Percentiles rank a stretch among this genome's conserved stretches.
Evolutionary conservation across 2,329 filamentous ascomycete species (phyloP).

Genomic region (Cryphonectria naterciae): DNA sequence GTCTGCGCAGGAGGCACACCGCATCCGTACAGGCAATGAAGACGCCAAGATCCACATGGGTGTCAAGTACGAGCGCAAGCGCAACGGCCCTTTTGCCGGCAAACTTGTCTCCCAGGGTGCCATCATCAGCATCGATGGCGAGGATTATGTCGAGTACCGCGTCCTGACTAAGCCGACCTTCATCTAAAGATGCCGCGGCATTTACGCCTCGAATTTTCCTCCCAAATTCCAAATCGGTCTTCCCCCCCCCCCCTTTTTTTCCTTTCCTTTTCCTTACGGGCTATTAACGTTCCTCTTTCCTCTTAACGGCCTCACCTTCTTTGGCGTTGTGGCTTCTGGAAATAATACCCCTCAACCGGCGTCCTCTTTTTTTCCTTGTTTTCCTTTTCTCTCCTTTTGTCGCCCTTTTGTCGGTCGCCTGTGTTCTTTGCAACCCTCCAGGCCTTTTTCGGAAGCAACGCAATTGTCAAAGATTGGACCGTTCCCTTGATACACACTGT

Average conservation of each 20-base stretch:
- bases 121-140: slow-evolving; percentile 67
- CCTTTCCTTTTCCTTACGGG: not conserved
- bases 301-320: slow-evolving; percentile 18
- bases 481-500: not conserved
- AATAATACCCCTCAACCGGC: slow-evolving; percentile 23
- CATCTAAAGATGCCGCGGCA: slow-evolving; percentile 43
- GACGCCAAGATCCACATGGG: slow-evolving; percentile 63
- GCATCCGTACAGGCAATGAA: slow-evolving; percentile 48
- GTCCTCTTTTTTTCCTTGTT: not conserved
- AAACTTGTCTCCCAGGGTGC: slow-evolving; percentile 66
- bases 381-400: not conserved
- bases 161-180: slow-evolving; percentile 67
- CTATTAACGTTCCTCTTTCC: not conserved
- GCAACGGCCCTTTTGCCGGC: slow-evolving; percentile 62
- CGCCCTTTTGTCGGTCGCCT: not conserved
- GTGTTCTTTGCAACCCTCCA: not conserved
- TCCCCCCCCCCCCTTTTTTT: not conserved
- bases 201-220: too few species aligned
- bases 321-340: slow-evolving; percentile 30
- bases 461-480: not conserved
- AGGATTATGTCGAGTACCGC: slow-evolving; percentile 69
- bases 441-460: not conserved
- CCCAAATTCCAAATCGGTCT: not conserved
- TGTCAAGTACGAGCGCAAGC: slow-evolving; percentile 66
- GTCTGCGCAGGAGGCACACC: slow-evolving; percentile 56